A percentile compares a stretch with the other conserved stretches of the same genome.
These are phyloP conservation scores for Dalbergia cultrata DNA, from an alignment of 306 rosid genomes.

Conservation along the genomic window DNA sequence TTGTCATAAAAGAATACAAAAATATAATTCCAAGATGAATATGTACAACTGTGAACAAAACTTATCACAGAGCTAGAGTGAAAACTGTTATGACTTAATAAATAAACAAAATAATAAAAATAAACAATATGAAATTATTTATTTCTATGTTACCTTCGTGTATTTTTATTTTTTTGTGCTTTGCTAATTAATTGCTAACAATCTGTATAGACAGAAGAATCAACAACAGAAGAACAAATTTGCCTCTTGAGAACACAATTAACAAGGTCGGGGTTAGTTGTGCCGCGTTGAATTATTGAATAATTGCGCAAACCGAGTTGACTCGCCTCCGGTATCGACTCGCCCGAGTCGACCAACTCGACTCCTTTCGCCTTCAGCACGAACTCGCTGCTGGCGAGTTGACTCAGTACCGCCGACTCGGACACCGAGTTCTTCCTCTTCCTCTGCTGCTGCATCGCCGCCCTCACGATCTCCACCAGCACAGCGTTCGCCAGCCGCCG, in stretches of 20 bases:
- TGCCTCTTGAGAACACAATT: constrained; percentile 59
- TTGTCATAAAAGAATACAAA: constrained; percentile 39
- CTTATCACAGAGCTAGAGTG: constrained; percentile 3
- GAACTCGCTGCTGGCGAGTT: constrained; percentile 61
- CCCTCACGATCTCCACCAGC: constrained; percentile 70
- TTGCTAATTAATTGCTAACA: constrained; percentile 60
- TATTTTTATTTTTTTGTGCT: constrained; percentile 29
- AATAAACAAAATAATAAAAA: neutral
- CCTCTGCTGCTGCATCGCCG: constrained; percentile 54
- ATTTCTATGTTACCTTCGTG: neutral
- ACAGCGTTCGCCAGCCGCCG: constrained; percentile 67
- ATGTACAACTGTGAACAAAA: constrained; percentile 59
- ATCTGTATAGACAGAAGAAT: constrained; percentile 85
- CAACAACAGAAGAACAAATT: constrained; percentile 67
- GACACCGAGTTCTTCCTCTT: constrained; percentile 64
- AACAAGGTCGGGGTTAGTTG: constrained; percentile 56
- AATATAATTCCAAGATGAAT: constrained; percentile 55
- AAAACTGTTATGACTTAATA: neutral
- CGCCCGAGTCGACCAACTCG: constrained; percentile 52
- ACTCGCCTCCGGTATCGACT: constrained; percentile 67
- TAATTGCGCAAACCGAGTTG: constrained; percentile 43
- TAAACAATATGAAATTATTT: constrained; percentile 21
- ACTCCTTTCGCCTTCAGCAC: constrained; percentile 51
- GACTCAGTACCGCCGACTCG: constrained; percentile 70
- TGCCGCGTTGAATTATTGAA: constrained; percentile 61